These are phyloP conservation scores for Colletotrichum sp. DNA, from an alignment of 2,329 filamentous ascomycete species.

Conservation along the genomic window DNA sequence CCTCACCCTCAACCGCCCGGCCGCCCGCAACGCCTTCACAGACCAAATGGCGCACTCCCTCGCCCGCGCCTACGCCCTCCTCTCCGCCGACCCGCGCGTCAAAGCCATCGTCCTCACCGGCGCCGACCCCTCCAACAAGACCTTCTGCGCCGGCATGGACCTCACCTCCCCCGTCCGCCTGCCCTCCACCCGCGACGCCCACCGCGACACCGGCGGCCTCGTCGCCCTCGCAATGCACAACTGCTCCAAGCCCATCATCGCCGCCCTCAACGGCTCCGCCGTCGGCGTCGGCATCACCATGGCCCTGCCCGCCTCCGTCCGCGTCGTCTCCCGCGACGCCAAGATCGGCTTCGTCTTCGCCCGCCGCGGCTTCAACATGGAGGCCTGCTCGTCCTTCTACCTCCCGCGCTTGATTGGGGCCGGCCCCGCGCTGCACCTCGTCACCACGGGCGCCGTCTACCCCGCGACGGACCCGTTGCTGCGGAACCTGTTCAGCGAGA, in stretches of 20 bases:
- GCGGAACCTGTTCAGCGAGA: slow-evolving; percentile 69
- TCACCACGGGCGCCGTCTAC: slow-evolving; percentile 71
- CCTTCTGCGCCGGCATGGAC: slow-evolving; percentile 66
- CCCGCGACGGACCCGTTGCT: slow-evolving; percentile 54
- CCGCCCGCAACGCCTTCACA: slow-evolving; percentile 74
- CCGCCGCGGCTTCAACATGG: slow-evolving; percentile 73
- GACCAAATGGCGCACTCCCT: slow-evolving; percentile 67
- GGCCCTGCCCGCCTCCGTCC: slow-evolving; percentile 60
- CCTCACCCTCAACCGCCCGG: slow-evolving; percentile 68
- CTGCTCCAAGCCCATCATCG: slow-evolving; percentile 64
- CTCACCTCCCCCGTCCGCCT: slow-evolving; percentile 41
- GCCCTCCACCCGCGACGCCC: slow-evolving; percentile 30
- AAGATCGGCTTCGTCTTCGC: slow-evolving; percentile 79
- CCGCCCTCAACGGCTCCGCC: slow-evolving; percentile 63
- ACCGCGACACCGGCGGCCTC: slow-evolving; percentile 58
- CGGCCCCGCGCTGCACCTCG: slow-evolving; percentile 66
- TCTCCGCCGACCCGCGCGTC: slow-evolving; percentile 60
- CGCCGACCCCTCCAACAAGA: slow-evolving; percentile 48
- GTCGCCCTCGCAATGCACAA: slow-evolving; percentile 60
- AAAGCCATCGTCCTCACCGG: slow-evolving; percentile 60
- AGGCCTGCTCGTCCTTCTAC: slow-evolving; percentile 75
- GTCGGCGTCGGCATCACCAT: slow-evolving; percentile 68
- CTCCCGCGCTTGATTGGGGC: slow-evolving; percentile 72
- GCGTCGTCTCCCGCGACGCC: slow-evolving; percentile 59
- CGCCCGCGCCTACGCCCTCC: slow-evolving; percentile 53